Conservation (phyloP, 345 rosid genomes). For the Heritiera littoralis region DNA sequence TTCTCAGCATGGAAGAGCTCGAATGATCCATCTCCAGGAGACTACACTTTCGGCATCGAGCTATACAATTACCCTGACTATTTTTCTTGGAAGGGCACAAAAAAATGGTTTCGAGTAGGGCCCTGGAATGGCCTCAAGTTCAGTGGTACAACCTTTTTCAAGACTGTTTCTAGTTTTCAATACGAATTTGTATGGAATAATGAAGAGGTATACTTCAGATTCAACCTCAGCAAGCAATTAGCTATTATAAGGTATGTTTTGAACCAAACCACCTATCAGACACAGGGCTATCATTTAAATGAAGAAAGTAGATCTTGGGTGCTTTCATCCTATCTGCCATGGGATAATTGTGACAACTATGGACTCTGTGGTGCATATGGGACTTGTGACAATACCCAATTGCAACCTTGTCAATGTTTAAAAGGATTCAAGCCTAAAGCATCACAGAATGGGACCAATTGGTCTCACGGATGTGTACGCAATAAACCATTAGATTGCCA, state of each 20-base stretch:
- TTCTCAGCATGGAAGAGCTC: constrained; percentile 28
- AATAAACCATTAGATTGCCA: constrained; percentile 20
- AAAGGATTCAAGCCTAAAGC: constrained; percentile 35
- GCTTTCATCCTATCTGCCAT: neutral
- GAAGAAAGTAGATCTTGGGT: constrained; percentile 12
- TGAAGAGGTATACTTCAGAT: constrained; percentile 13
- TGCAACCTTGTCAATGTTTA: constrained; percentile 21
- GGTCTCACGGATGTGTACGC: constrained; percentile 38
- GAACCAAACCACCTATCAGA: neutral
- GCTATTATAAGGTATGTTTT: constrained; percentile 4
- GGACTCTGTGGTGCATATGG: constrained; percentile 26
- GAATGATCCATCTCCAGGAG: constrained; percentile 28
- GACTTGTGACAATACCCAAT: constrained; percentile 11
- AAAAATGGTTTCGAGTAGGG: neutral
- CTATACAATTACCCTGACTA: constrained; percentile 25
- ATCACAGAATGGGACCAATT: constrained; percentile 1
- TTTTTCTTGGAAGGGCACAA: neutral
- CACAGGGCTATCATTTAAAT: constrained; percentile 4
- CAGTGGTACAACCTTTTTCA: neutral
- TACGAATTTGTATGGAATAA: constrained; percentile 12
- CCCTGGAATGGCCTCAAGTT: constrained; percentile 29
- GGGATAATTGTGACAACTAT: constrained; percentile 61
- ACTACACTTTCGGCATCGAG: constrained; percentile 14
- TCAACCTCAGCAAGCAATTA: neutral
- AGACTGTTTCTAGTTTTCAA: neutral